Percentiles rank a stretch among this genome's conserved stretches.
These are phyloP conservation scores for Fusarium paranaense DNA, from an alignment of 2,329 filamentous ascomycete genomes.

Conservation along the genomic window DNA sequence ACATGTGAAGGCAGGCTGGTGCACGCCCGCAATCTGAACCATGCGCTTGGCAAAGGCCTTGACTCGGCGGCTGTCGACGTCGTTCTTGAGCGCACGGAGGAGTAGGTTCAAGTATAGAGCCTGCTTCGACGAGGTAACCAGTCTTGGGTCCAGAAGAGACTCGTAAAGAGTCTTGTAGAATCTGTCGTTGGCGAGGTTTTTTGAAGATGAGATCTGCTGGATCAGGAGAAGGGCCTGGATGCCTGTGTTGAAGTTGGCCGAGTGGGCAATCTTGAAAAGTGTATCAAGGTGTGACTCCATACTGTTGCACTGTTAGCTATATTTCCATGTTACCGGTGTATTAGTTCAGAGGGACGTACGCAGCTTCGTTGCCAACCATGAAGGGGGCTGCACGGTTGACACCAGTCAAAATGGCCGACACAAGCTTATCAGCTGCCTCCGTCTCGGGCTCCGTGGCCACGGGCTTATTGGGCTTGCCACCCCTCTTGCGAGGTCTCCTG, in stretches of 20 bases:
- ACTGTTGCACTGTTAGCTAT: conserved; percentile 52
- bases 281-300: conserved; percentile 93
- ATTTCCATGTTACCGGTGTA: not conserved
- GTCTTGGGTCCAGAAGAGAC: conserved; percentile 88
- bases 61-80: conserved; percentile 89
- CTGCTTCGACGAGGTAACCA: conserved; percentile 93
- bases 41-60: conserved; percentile 97
- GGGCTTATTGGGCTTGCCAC: conserved; percentile 31
- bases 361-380: conserved; percentile 81
- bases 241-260: conserved; percentile 98
- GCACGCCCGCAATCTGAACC: conserved; percentile 86
- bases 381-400: conserved; percentile 98
- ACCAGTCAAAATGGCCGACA: conserved; percentile 90
- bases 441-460: conserved; percentile 70
- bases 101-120: conserved; percentile 93
- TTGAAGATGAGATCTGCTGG: conserved; percentile 86
- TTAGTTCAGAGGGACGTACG: conserved; percentile 54
- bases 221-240: conserved; percentile 96
- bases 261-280: conserved; percentile 95
- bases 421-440: conserved; percentile 81
- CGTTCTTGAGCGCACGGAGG: conserved; percentile 87
- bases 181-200: conserved; percentile 85
- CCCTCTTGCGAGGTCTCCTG: conserved; percentile 15
- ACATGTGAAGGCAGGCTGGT: conserved; percentile 92
- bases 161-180: conserved; percentile 98